Base-by-base conservation (phyloP, 2,329 filamentous ascomycete species). In the Fusarium sp. region DNA sequence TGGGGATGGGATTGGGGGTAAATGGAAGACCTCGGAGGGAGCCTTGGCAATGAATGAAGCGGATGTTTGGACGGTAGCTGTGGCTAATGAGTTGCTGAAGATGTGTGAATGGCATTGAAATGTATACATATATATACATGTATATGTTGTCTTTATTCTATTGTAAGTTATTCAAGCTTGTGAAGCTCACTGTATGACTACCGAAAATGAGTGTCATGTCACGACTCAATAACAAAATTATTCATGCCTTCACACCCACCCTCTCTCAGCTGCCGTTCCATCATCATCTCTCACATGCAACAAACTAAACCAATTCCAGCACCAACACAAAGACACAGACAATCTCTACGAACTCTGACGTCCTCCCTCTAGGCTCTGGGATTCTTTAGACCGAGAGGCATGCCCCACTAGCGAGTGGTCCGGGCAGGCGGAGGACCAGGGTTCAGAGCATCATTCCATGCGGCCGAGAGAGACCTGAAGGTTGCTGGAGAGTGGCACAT, bases 371-470 rank as follows among this genome's bases (percentile, higher is more conserved):
- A n/a, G n/a, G n/a, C n/a, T n/a, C 60, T 46, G 45, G 20, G 47
- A 29, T 39, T 40, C 35, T 36, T 31, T 31, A 47, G 25, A 41
- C 62, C 46, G 53, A 41, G 31, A 55, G 33, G 11, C 47, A 10
- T 15, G 66, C 51, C 49, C 66, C 66, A 69, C 63, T 47, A 69
- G 60, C 63, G 58, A 69, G 60, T 66, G 58, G 58, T 57, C 71
- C 71, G 71, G 71, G 71, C 71, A 73, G 71, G 63, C 68, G 71
- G 71, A 73, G 71, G 65, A 63, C 71, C 58, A 70, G 71, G 63
- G 57, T 52, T 49, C 29, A 50, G 61, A 48, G 62, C 33, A 64
- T 40, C 58, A 67, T 71, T 73, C 71, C 71, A 73, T 73, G 71
- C 61, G 66, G 69, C 71, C 71, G 71, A 73, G 47, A 37, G 20